Evolutionary conservation across 495 filamentous ascomycete genomes (phyloP).

Genomic region (Astrothelium subdiscretum): DNA sequence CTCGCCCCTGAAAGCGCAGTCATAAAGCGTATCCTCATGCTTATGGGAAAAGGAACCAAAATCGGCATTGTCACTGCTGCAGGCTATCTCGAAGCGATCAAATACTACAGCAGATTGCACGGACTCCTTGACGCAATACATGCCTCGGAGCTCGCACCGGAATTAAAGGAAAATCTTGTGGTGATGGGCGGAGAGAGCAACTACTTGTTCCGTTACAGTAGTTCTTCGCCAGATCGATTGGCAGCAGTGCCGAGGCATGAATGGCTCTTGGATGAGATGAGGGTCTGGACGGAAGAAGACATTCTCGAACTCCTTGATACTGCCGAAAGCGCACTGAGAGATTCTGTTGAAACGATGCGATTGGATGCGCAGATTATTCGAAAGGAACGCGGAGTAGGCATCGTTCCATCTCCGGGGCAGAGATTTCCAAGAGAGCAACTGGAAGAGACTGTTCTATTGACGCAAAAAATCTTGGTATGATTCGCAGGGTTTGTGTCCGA

Average conservation of each 20-base stretch:
- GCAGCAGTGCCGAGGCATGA: conserved; percentile 51
- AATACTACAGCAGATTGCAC: conserved; percentile 72
- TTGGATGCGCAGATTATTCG: conserved; percentile 68
- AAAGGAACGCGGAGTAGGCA: conserved; percentile 90
- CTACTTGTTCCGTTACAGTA: conserved; percentile 70
- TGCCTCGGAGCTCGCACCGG: conserved; percentile 43
- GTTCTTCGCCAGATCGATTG: conserved; percentile 38
- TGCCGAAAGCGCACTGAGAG: conserved; percentile 68
- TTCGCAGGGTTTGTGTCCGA: neutral
- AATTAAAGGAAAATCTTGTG: conserved; percentile 64
- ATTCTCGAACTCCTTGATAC: conserved; percentile 72
- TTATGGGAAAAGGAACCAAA: conserved; percentile 50
- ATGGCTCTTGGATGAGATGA: conserved; percentile 86
- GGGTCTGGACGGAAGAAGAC: conserved; percentile 64
- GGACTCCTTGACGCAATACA: conserved; percentile 79
- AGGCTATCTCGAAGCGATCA: conserved; percentile 76
- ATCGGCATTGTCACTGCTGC: conserved; percentile 95
- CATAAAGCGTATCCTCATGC: conserved; percentile 62
- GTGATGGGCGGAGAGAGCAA: conserved; percentile 83
- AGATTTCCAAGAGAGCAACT: conserved; percentile 78
- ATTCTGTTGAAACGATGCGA: conserved; percentile 64
- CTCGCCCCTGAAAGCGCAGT: conserved; percentile 63
- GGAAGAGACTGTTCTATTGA: conserved; percentile 90
- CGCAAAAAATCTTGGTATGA: conserved; percentile 64
- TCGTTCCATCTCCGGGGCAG: conserved; percentile 51